Base-by-base conservation (phyloP, 495 filamentous ascomycete genomes). In the Margaritispora aquatica region DNA sequence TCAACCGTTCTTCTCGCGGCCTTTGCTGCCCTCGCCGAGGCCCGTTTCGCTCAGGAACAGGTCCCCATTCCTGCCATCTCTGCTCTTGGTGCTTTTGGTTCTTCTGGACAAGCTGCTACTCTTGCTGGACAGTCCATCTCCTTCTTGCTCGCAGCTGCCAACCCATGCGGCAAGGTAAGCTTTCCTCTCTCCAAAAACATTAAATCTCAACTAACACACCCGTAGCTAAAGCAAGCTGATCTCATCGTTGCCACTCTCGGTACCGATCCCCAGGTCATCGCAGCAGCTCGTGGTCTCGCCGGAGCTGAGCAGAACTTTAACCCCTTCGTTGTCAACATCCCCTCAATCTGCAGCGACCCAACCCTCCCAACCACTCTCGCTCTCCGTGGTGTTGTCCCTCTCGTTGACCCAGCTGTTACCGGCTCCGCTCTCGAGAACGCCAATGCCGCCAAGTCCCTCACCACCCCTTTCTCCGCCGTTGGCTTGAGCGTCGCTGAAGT, bases 281-380 rank as follows among this genome's bases (percentile, higher is more conserved):
- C 74, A 2, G 84, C 77, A 7, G 84, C 84, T 21, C 75, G 75
- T 50, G 77, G 74, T 7, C 74, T 86, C 0, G 84, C 86, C 8
- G 78, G 77, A 13, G 82, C 84, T n/a, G 84, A 87, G 75, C 80
- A 85, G 71, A 86, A 87, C 77, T 82, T 82, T 75, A 87, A 87
- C 74, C 80, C 79, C 38, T 86, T 84, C 62, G 76, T 62, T 23
- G 74, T 77, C 55, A 68, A 66, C 41, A 74, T 80, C 26, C 84
- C 83, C 38, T 75, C 70, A 53, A 77, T 86, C 65, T 86, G 84
- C 69, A 70, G 65, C 19, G 84, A 87, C 58, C 68, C 77, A 21
- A 70, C 69, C n/a, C 79, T 87, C 5, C 84, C 84, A 2, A 77
- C 74, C 21, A 84, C 79, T 21, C 58, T 66, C 17, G 77, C 74